Percentiles rank a stretch among this genome's conserved stretches.
Evolutionary conservation across 1,284 basidiomycete genomes (phyloP).

Genomic region (Cryptococcus sp.): DNA sequence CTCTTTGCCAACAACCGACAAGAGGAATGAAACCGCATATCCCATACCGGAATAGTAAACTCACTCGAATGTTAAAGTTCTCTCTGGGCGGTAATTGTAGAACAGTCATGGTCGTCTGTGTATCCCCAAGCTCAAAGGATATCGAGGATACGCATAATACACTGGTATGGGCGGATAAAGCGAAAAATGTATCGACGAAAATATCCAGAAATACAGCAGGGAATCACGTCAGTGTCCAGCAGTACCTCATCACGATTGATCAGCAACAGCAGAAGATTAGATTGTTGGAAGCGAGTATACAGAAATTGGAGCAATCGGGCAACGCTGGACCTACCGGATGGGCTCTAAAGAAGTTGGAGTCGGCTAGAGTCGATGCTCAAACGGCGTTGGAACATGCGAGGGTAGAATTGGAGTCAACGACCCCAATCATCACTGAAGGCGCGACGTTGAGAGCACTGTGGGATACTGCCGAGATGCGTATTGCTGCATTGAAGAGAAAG

Average conservation of each 20-base stretch:
- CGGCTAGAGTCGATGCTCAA: constrained; percentile 64
- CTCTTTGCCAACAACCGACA: constrained; percentile 71
- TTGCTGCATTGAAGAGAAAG: constrained; percentile 62
- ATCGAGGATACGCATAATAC: constrained; percentile 98
- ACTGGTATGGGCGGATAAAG: constrained; percentile 88
- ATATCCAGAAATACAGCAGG: constrained; percentile 85
- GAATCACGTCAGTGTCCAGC: constrained; percentile 84
- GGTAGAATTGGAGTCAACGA: constrained; percentile 62
- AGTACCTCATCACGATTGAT: constrained; percentile 87
- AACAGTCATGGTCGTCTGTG: constrained; percentile 95
- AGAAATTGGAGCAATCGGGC: constrained; percentile 54
- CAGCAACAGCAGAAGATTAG: constrained; percentile 51
- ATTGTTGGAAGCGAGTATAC: constrained; percentile 71
- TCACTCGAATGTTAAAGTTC: constrained; percentile 91
- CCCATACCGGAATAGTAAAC: constrained; percentile 93
- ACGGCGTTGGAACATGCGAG: constrained; percentile 66
- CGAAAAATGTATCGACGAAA: constrained; percentile 95
- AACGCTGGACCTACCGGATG: constrained; percentile 16
- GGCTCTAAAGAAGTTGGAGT: constrained; percentile 56
- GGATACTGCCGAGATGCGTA: constrained; percentile 66
- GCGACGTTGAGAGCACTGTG: constrained; percentile 70
- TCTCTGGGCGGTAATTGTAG: constrained; percentile 96
- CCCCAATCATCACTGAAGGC: constrained; percentile 67
- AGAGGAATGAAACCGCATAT: constrained; percentile 76
- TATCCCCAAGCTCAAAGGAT: constrained; percentile 87